Base-by-base conservation (phyloP, 2,329 filamentous ascomycete genomes). In the Claviceps africana region DNA sequence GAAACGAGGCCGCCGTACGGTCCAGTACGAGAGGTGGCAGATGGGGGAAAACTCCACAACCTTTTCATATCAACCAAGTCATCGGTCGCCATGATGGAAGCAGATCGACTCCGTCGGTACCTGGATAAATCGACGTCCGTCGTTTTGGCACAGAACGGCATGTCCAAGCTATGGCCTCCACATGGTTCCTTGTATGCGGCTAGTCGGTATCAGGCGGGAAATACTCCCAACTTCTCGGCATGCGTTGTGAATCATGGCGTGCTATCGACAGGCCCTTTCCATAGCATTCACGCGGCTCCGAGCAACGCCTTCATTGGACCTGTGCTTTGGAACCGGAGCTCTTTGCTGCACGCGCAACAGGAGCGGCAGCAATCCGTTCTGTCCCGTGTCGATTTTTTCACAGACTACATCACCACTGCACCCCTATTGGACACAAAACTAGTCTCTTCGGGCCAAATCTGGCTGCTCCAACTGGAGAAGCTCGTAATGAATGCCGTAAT, bases 101-200 rank as follows among this genome's bases (percentile, higher is more conserved):
- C 75, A 5, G 72, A 75, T 50, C 64, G 71, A 19, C 67, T 95
- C 15, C 71, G 77, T 7, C 67, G 77, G 1, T 78, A 95, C 50
- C 75, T 82, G 2, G 75, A 81, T 56, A 65, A 70, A 3, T 66
- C 74, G 3, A 87, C 83, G n/a, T 85, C 86, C 0, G 79, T 96
- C n/a, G 74, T 85, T 13, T 86, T 96, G 60, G 70, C 88, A 25
- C 90, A 96, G 60, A 95, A 95, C 60, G 91, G 91, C 47, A 85
- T 96, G 80, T 89, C 86, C 33, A 74, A 72, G 57, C 64, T 79
- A 17, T 80, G 77, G 77, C 76, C 76, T 25, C 77, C 77, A 8
- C 63, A 72, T 48, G 75, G 76, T 2, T 57, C 59, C 4, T 54
- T 62, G 1, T 79, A 78, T 60, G 64, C 65, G 37, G 56, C 59